Evolutionary conservation across 345 rosid genomes (phyloP), one percentile per base, ranked within the genome.

Genomic region (Balakata baccata): DNA sequence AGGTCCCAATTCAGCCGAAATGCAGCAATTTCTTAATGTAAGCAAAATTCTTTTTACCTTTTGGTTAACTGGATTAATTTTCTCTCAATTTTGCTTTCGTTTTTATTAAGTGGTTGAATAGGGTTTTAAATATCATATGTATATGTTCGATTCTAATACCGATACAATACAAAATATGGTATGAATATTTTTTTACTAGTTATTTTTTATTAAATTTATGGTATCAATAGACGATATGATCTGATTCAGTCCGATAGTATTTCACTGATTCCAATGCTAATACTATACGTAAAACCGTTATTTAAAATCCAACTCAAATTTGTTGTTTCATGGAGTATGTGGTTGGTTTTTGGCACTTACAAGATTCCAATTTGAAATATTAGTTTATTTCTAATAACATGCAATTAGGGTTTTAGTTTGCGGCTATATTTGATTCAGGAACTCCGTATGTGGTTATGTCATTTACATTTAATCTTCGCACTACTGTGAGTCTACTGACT

Each of bases 21-120:
- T 92, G 82, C 83, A 88, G 77, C 87, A 78, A 47, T 84, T 89
- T 56, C 85, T 92, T 73, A 75, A 49, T 25, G 97, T 92, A 82
- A 74, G 88, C 23, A 0, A 13, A 59, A 0, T 73, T 43, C 45
- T 41, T 41, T n/a, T 73, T 29, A 2, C 34, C 46, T 56, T 25
- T 64, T 17, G 74, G 38, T 20, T 53, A 37, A 18, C 4, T 57
- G 0, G 41, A 20, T 38, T 50, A 3, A 0, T 23, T 63, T 20
- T 2, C 5, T 11, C 56, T 56, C 46, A 11, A 39, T 18, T 71
- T 5, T 17, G 59, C 7, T n/a, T 59, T 59, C 5, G 16, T 0
- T 43, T 51, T 14, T 0, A 14, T 51, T 50, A 1, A 52, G 25
- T 11, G n/a, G 4, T 3, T 65, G 51, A 23, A 20, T n/a, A 22